phyloP scores from a whole-genome alignment of 805 yeast genomes.

The Wickerhamiella qilinensis region DNA sequence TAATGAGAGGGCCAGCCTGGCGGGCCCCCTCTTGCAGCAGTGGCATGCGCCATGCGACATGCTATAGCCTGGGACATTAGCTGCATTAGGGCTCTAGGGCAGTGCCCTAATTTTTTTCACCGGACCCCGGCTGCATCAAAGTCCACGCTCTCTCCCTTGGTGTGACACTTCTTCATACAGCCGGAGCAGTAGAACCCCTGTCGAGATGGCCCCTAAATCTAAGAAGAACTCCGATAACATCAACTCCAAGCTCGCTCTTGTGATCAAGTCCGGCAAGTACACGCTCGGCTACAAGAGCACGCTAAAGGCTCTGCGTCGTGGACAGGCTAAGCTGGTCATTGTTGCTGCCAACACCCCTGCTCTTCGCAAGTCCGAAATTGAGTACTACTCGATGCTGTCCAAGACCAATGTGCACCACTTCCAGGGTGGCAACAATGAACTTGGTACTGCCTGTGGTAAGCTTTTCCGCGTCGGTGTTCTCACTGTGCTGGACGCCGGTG shows the following conservation, averaged over 20 bases:
- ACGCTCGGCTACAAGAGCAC: conserved; percentile 99
- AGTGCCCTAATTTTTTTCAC: no score
- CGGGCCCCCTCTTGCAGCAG: no score
- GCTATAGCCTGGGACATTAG: no score
- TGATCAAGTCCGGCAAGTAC: conserved; percentile 98
- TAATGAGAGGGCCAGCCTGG: background rate
- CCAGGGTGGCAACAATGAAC: conserved; percentile 99
- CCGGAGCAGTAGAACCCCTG: conserved; percentile 87
- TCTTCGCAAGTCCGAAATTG: conserved; percentile 98
- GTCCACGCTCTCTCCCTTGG: background rate
- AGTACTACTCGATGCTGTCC: conserved; percentile 99
- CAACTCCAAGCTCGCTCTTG: conserved; percentile 96
- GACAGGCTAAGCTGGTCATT: conserved; percentile 96
- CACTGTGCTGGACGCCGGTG: conserved; percentile 96
- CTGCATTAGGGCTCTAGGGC: no score
- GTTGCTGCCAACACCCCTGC: conserved; percentile 99
- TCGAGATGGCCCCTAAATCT: conserved; percentile 99
- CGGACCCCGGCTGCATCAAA: no score
- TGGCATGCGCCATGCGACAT: no score
- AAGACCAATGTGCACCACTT: conserved; percentile 96
- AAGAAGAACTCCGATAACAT: conserved; percentile 83
- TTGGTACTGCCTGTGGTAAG: conserved; percentile 99
- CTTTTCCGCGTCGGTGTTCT: conserved; percentile 99
- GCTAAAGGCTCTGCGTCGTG: conserved; percentile 95
- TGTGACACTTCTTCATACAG: conserved; percentile 21